A percentile compares a stretch with the other conserved stretches of the same genome.
phyloP scores from a whole-genome alignment of 1,284 basidiomycete species.

The Cerrena zonata region DNA sequence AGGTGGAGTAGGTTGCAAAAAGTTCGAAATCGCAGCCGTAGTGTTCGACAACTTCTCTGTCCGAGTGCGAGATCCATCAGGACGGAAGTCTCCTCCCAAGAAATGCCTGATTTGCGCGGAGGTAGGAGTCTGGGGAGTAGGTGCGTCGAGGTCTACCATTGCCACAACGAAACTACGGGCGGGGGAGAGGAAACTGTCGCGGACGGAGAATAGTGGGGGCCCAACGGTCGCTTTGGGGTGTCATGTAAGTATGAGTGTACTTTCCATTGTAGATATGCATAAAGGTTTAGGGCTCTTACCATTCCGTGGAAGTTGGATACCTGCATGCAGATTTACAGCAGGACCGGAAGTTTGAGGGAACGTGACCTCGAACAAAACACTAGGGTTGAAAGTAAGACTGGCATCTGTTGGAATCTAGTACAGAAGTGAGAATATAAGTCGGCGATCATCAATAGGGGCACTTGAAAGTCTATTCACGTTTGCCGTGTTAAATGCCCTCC shows the following conservation, averaged over 20 bases:
- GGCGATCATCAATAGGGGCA: neutral
- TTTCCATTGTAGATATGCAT: neutral
- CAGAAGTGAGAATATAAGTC: neutral
- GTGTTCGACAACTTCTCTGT: slow-evolving; percentile 30
- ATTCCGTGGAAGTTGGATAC: slow-evolving; percentile 36
- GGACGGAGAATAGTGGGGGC: slow-evolving; percentile 36
- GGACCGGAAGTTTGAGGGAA: slow-evolving; percentile 16
- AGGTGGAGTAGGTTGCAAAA: slow-evolving; percentile 45
- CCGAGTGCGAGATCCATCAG: slow-evolving; percentile 3
- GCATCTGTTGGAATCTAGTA: slow-evolving; percentile 15
- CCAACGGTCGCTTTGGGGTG: slow-evolving; percentile 35
- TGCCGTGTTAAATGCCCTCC: slow-evolving; percentile 12
- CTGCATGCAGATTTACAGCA: slow-evolving; percentile 33
- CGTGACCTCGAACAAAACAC: slow-evolving; percentile 17
- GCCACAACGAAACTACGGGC: slow-evolving; percentile 43
- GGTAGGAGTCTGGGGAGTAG: slow-evolving; percentile 42
- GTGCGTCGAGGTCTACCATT: slow-evolving; percentile 46
- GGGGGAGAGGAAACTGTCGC: slow-evolving; percentile 18
- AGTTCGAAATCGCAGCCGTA: slow-evolving; percentile 41
- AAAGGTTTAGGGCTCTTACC: slow-evolving; percentile 18
- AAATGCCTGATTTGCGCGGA: slow-evolving; percentile 47
- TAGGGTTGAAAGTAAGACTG: slow-evolving; percentile 16
- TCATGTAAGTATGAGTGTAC: neutral
- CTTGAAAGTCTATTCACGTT: slow-evolving; percentile 8
- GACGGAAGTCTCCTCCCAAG: slow-evolving; percentile 41